Evolutionary conservation across 805 yeast genomes (phyloP).

Genomic region (Yarrowia keelungensis): DNA sequence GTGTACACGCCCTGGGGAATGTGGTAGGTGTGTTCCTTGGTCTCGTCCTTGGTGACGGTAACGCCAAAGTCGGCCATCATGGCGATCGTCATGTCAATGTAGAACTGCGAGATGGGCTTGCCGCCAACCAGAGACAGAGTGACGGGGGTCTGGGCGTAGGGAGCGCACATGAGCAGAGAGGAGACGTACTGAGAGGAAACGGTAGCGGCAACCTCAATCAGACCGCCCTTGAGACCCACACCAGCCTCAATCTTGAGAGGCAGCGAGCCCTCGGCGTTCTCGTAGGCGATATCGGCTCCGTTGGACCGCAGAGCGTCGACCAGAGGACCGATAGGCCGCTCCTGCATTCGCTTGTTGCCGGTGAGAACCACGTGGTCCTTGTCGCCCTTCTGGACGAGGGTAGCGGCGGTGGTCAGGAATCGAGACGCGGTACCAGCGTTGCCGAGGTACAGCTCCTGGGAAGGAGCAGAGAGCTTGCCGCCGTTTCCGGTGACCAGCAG

Average conservation of each 20-base stretch:
- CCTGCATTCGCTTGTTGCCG: conserved; percentile 97
- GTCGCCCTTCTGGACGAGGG: conserved; percentile 65
- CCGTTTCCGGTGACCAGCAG: conserved; percentile 89
- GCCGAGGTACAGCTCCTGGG: conserved; percentile 81
- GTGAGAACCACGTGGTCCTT: conserved; percentile 68
- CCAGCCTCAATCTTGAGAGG: conserved; percentile 80
- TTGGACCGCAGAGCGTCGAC: conserved; percentile 87
- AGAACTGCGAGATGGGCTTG: conserved; percentile 93
- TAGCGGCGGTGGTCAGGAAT: conserved; percentile 89
- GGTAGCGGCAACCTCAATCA: conserved; percentile 92
- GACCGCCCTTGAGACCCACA: conserved; percentile 81
- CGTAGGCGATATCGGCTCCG: conserved; percentile 76
- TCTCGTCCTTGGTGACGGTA: conserved; percentile 67
- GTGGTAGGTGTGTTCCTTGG: conserved; percentile 83
- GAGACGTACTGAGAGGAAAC: conserved; percentile 98
- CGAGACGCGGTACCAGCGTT: conserved; percentile 99
- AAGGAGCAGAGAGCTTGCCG: conserved; percentile 63
- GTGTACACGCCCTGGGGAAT: conserved; percentile 83
- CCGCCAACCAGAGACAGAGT: conserved; percentile 92
- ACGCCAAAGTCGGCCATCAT: conserved; percentile 95
- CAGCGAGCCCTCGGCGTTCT: conserved; percentile 78
- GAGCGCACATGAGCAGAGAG: conserved; percentile 95
- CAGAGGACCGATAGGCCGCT: conserved; percentile 94
- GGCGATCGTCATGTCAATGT: conserved; percentile 95
- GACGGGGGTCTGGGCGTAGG: conserved; percentile 88